Evolutionary conservation across 2,329 filamentous ascomycete species (phyloP).

Genomic region (Aphanocladium album): DNA sequence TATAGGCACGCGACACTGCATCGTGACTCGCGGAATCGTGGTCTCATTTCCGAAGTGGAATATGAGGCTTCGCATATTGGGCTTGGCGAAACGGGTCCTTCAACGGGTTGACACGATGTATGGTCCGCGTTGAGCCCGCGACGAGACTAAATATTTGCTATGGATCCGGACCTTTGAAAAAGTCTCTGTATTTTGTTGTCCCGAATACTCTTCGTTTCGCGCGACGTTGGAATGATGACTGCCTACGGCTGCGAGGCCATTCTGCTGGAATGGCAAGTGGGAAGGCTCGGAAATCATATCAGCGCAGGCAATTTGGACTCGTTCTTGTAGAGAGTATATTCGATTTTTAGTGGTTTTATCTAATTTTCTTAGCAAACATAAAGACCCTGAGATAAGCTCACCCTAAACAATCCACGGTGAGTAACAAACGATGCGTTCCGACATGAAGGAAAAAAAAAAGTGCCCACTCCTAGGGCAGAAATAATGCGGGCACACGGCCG

Average conservation of each 20-base stretch:
- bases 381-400: neutral
- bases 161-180: no score
- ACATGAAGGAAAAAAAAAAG: neutral
- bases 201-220: no score
- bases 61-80: neutral
- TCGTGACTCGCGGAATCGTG: neutral
- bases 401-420: neutral
- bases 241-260: no score
- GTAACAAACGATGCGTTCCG: neutral
- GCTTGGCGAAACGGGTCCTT: neutral
- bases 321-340: neutral
- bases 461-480: neutral
- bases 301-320: no score
- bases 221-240: no score
- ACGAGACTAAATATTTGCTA: no score
- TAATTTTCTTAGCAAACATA: neutral
- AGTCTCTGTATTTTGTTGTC: no score
- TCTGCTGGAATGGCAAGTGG: no score
- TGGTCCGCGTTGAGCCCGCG: no score
- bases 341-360: neutral
- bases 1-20: no score
- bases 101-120: neutral
- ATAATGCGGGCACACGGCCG: neutral
- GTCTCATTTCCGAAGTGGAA: neutral
- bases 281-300: no score